Percentiles rank a stretch among this genome's conserved stretches.
These are phyloP conservation scores for Flaveria trinervia DNA, from an alignment of 129 eudicot genomes.

Conservation along the genomic window DNA sequence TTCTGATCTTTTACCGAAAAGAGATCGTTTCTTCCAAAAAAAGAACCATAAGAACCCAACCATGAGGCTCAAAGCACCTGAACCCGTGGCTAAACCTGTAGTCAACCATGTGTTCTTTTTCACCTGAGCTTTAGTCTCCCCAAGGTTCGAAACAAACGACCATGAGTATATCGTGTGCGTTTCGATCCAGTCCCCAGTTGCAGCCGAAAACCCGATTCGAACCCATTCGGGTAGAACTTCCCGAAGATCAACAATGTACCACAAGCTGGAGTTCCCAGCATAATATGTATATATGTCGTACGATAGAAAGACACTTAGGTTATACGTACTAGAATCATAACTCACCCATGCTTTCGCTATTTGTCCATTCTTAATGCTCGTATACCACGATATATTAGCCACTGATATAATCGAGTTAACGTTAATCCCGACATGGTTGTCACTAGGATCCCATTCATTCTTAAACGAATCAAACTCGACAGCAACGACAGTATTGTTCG, in stretches of 20 bases:
- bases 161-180: conserved; percentile 45
- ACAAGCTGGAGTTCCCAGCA: conserved; percentile 35
- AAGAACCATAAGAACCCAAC: conserved; percentile 38
- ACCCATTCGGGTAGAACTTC: conserved; percentile 45
- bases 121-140: conserved; percentile 7
- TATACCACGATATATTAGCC: conserved; percentile 36
- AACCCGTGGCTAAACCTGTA: conserved; percentile 31
- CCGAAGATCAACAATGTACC: conserved; percentile 38
- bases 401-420: conserved; percentile 46
- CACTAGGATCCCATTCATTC: conserved; percentile 49
- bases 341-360: conserved; percentile 47
- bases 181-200: conserved; percentile 45
- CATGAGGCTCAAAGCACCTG: conserved; percentile 22
- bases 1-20: conserved; percentile 3
- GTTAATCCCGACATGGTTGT: conserved; percentile 49
- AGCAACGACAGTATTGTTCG: conserved; percentile 32
- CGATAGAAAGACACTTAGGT: conserved; percentile 46
- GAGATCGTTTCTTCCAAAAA: conserved; percentile 30
- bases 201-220: conserved; percentile 54
- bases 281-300: conserved; percentile 19
- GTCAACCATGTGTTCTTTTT: conserved; percentile 24
- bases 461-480: conserved; percentile 50
- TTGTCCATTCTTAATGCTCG: conserved; percentile 40
- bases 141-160: conserved; percentile 42
- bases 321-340: conserved; percentile 43